A percentile compares a stretch with the other conserved stretches of the same genome.
Evolutionary conservation across 805 yeast genomes (phyloP).

Genomic region (Wickerhamomyces subpelliculosus): DNA sequence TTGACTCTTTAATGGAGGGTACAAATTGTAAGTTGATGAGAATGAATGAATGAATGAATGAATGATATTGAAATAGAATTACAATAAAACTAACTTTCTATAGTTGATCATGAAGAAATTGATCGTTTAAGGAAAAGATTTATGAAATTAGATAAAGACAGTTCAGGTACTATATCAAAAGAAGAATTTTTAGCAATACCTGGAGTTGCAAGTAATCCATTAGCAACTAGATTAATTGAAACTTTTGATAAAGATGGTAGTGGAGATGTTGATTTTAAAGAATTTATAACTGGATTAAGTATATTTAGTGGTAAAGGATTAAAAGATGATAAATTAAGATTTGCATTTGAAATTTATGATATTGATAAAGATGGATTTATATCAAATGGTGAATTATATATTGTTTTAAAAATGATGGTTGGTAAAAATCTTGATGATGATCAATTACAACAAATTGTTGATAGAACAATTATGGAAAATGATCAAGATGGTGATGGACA

Average conservation of each 20-base stretch:
- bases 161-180: conserved; percentile 86
- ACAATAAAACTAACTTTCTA: conserved; percentile 2
- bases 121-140: conserved; percentile 87
- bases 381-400: conserved; percentile 89
- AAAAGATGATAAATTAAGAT: conserved; percentile 72
- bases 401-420: conserved; percentile 95
- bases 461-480: conserved; percentile 90
- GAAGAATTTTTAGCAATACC: conserved; percentile 90
- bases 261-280: conserved; percentile 93
- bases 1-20: conserved; percentile 72
- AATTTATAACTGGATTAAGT: conserved; percentile 79
- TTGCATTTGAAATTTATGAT: conserved; percentile 92
- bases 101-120: conserved; percentile 82
- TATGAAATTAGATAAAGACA: conserved; percentile 91
- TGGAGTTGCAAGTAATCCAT: conserved; percentile 83
- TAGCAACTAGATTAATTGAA: conserved; percentile 85
- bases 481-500: conserved; percentile 85
- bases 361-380: conserved; percentile 93
- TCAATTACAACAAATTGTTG: conserved; percentile 94
- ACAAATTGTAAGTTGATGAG: conserved; percentile 53
- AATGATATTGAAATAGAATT: too few species aligned
- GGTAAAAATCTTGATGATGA: conserved; percentile 82
- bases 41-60: background rate
- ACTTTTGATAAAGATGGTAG: conserved; percentile 90
- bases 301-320: conserved; percentile 83